These are phyloP conservation scores for Trebouxia sp. DNA, from an alignment of 139 green algal species.

Conservation along the genomic window DNA sequence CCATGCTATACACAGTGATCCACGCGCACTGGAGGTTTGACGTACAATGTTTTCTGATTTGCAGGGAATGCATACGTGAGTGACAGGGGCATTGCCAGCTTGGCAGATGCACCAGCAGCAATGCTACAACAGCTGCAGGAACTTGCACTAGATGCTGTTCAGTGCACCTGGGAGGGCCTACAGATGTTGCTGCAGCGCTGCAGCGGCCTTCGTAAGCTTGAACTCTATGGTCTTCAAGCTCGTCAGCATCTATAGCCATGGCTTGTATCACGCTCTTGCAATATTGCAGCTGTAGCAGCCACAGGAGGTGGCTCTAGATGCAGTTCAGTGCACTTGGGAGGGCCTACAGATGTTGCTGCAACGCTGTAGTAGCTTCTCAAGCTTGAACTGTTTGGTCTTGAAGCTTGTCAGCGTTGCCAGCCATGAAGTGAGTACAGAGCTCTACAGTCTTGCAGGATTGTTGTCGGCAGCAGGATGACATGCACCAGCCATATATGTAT, in stretches of 20 bases:
- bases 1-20: not conserved
- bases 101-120: not conserved
- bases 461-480: too few relatives aligned
- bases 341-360: not conserved
- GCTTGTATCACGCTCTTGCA: too few relatives aligned
- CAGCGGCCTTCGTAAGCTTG: not conserved
- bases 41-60: not conserved
- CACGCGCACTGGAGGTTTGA: not conserved
- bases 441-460: too few relatives aligned
- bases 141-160: constrained; percentile 9
- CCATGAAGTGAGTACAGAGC: too few relatives aligned
- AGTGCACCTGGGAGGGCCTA: not conserved
- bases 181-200: not conserved
- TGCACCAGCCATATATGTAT: too few relatives aligned
- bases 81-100: not conserved
- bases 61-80: constrained; percentile 20
- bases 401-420: not conserved
- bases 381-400: not conserved
- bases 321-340: not conserved
- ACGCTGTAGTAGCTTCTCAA: not conserved
- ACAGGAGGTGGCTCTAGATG: constrained; percentile 4
- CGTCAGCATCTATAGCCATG: not conserved
- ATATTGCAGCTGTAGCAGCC: constrained; percentile 22
- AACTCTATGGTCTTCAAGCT: not conserved
- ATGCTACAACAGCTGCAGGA: constrained; percentile 17